Base-by-base conservation (phyloP, 768 basidiomycete species). In the Coprinopsis cinerea region DNA sequence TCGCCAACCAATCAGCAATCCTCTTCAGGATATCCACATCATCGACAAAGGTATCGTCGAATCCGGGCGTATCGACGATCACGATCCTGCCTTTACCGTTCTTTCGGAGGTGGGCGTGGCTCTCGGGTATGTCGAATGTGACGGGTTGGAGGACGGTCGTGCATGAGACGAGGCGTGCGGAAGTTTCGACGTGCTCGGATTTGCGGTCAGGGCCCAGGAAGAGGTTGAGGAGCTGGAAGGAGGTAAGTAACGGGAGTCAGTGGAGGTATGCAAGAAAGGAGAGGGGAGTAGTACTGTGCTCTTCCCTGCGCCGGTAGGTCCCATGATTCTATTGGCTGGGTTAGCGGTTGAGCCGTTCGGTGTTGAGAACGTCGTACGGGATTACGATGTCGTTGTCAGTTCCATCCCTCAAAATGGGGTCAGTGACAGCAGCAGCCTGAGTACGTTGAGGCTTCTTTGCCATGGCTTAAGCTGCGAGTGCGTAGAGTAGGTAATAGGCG, bases 21-120 rank as follows among this genome's bases (percentile, higher is more conserved):
- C 27, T 5, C 20, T 20, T n/a, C 27, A 46, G 18, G 22, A 28
- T 28, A n/a, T 46, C 44, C 4, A 20, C n/a, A 11, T 46, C 27
- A 11, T n/a, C 11, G 44, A 15, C 18, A 22, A n/a, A 27, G 44
- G 25, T 28, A 32, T 46, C 44, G 27, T 46, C 27, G 44, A 46
- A 46, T n/a, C 44, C 44, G 15, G 44, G 44, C 10, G 44, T 46
- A 22, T 46, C 44, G 6, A 46, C 44, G 20, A 32, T 4, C 4
- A 46, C 24, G 15, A 46, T 24, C 17, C 42, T 4, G 23, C 25
- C 11, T 9, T 25, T 22, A 14, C 24, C 17, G 17, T 9, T 40
- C 17, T 20, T 9, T n/a, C 37, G 6, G 15, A 11, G 11, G 13
- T 25, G 13, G 14, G 11, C 7, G 9, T 32, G 7, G 30, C 15